Conservation (phyloP, 140 eudicot genomes). For the Eryngium alpinum region DNA sequence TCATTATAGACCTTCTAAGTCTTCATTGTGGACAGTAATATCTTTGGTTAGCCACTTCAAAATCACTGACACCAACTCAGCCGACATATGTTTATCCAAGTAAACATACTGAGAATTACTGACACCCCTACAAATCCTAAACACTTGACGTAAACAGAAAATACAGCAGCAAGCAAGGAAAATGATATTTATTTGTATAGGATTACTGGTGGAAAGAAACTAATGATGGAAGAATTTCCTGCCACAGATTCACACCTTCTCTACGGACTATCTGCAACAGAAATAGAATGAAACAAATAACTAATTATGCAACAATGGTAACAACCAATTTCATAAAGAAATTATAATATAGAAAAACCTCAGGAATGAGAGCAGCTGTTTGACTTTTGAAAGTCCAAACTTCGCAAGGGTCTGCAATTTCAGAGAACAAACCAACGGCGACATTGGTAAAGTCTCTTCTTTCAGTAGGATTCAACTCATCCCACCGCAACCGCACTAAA, state of each 20-base stretch:
- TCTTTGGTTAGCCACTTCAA: slow-evolving; percentile 99
- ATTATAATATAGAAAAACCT: slow-evolving; percentile 39
- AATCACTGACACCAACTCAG: slow-evolving; percentile 85
- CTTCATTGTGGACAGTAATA: slow-evolving; percentile 94
- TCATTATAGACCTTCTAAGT: slow-evolving; percentile 63
- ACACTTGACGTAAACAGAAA: slow-evolving; percentile 5
- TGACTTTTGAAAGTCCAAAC: slow-evolving; percentile 97
- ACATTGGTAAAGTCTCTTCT: slow-evolving; percentile 67
- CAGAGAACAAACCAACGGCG: slow-evolving; percentile 65
- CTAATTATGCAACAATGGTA: slow-evolving; percentile 10
- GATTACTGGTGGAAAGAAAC: slow-evolving; percentile 67
- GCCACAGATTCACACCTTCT: slow-evolving; percentile 82
- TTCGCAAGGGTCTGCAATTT: slow-evolving; percentile 58
- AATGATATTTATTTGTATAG: slow-evolving; percentile 56
- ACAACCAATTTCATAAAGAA: slow-evolving; percentile 11
- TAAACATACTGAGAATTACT: slow-evolving; percentile 48
- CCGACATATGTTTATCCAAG: slow-evolving; percentile 38
- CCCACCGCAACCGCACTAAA: slow-evolving; percentile 92
- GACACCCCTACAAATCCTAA: slow-evolving; percentile 61
- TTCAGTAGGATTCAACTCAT: slow-evolving; percentile 59
- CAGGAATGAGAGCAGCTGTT: slow-evolving; percentile 86
- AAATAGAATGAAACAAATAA: slow-evolving; percentile 4
- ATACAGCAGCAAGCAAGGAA: slow-evolving; percentile 4
- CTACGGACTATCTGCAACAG: slow-evolving; percentile 77
- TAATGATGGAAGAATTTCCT: slow-evolving; percentile 76